A percentile compares a stretch with the other conserved stretches of the same genome.
phyloP scores from a whole-genome alignment of 2,329 filamentous ascomycete species.

The Colletotrichum sp. region DNA sequence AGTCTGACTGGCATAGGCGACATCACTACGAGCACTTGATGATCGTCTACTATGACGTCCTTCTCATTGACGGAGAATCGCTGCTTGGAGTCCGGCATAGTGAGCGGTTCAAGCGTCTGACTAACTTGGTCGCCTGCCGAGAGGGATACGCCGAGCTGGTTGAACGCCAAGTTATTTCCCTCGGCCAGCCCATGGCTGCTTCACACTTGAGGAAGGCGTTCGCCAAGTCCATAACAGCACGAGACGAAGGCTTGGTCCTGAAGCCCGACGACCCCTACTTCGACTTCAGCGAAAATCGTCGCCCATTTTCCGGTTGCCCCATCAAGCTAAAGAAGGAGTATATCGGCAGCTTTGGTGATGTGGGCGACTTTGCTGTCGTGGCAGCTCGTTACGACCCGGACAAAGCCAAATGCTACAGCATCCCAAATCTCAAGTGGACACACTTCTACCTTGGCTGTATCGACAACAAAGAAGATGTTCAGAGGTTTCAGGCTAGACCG shows the following conservation, averaged over 20 bases:
- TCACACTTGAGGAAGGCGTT: constrained; percentile 67
- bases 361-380: constrained; percentile 81
- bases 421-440: constrained; percentile 71
- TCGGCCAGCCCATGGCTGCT: constrained; percentile 55
- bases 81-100: constrained; percentile 57
- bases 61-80: constrained; percentile 59
- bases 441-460: constrained; percentile 82
- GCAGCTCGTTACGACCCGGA: constrained; percentile 74
- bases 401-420: constrained; percentile 59
- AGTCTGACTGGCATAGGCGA: constrained; percentile 38
- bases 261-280: constrained; percentile 86
- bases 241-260: constrained; percentile 80
- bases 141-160: constrained; percentile 71
- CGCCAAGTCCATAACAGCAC: constrained; percentile 65
- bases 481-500: constrained; percentile 55
- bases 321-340: constrained; percentile 94
- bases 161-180: constrained; percentile 70
- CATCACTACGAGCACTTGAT: constrained; percentile 60
- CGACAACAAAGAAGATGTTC: constrained; percentile 66
- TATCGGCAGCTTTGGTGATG: constrained; percentile 75
- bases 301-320: constrained; percentile 52
- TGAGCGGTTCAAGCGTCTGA: constrained; percentile 64
- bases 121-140: constrained; percentile 53
- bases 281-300: constrained; percentile 43
- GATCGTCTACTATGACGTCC: constrained; percentile 65